Evolutionary conservation across 2,329 filamentous ascomycete species (phyloP).

Genomic region (Curvularia lunata): DNA sequence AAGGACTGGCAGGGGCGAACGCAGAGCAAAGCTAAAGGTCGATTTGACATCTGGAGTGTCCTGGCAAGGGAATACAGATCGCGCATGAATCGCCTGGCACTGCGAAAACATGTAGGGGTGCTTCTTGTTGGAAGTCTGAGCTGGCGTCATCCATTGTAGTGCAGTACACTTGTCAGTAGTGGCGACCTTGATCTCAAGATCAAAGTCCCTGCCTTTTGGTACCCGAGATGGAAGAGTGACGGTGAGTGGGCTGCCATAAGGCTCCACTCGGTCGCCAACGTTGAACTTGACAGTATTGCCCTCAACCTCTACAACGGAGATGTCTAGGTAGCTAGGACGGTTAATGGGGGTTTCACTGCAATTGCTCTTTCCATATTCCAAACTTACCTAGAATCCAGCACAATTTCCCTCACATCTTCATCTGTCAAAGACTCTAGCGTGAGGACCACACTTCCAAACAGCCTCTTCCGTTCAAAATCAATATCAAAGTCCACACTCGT

Average conservation of each 20-base stretch:
- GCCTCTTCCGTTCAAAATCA: constrained; percentile 78
- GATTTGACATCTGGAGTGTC: constrained; percentile 97
- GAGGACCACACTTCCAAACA: constrained; percentile 78
- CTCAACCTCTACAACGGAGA: constrained; percentile 74
- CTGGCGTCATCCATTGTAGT: constrained; percentile 91
- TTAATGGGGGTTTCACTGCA: constrained; percentile 4
- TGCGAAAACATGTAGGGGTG: constrained; percentile 98
- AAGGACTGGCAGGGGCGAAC: constrained; percentile 85
- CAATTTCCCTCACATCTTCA: constrained; percentile 73
- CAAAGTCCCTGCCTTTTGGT: constrained; percentile 55
- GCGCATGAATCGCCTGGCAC: constrained; percentile 94
- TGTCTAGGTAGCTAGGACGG: constrained; percentile 67
- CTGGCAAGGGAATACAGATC: constrained; percentile 94
- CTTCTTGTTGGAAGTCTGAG: constrained; percentile 93
- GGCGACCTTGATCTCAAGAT: constrained; percentile 61
- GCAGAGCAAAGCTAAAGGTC: constrained; percentile 88
- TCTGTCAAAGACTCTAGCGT: constrained; percentile 79
- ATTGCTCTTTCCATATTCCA: neutral
- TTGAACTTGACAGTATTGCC: constrained; percentile 71
- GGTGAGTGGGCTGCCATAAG: constrained; percentile 75
- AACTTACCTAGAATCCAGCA: constrained; percentile 77
- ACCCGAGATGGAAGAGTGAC: constrained; percentile 60
- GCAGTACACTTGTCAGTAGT: constrained; percentile 91
- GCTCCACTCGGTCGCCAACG: constrained; percentile 71
- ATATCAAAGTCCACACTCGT: constrained; percentile 81